phyloP scores from a whole-genome alignment of 352 stramenopile species.

The Pythium apleroticum region DNA sequence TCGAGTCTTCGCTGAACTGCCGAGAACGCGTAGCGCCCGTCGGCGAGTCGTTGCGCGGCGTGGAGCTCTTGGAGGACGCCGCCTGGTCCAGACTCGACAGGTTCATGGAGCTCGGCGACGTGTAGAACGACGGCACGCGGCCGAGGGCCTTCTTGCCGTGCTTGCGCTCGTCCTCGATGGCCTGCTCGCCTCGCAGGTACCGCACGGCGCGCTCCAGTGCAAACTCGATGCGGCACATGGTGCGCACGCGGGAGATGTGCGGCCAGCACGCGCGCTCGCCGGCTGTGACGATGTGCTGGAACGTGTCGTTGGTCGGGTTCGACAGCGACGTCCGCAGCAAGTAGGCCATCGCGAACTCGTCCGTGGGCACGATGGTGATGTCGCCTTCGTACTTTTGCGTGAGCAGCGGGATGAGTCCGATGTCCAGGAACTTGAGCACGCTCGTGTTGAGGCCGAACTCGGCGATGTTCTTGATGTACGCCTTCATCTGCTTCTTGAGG shows the following conservation, averaged over 20 bases:
- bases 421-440: constrained; percentile 82
- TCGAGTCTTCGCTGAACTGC: constrained; percentile 12
- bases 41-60: not conserved
- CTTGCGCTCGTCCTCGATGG: constrained; percentile 71
- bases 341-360: constrained; percentile 83
- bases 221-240: constrained; percentile 96
- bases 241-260: constrained; percentile 94
- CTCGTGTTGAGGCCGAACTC: constrained; percentile 85
- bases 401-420: constrained; percentile 76
- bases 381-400: constrained; percentile 98
- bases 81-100: constrained; percentile 50
- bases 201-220: constrained; percentile 91
- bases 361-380: constrained; percentile 95
- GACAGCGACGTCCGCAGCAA: constrained; percentile 77
- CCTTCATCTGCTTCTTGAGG: constrained; percentile 94
- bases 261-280: constrained; percentile 92
- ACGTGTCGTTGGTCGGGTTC: constrained; percentile 76
- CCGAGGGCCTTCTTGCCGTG: constrained; percentile 72
- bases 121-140: constrained; percentile 87
- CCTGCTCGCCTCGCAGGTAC: constrained; percentile 80
- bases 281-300: constrained; percentile 73
- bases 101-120: constrained; percentile 84
- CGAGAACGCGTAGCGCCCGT: not conserved
- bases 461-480: constrained; percentile 87
- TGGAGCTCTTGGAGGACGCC: not conserved